Evolutionary conservation across 1,284 basidiomycete species (phyloP), one percentile per base, ranked within the genome.

Genomic region (Porodaedalea pini): DNA sequence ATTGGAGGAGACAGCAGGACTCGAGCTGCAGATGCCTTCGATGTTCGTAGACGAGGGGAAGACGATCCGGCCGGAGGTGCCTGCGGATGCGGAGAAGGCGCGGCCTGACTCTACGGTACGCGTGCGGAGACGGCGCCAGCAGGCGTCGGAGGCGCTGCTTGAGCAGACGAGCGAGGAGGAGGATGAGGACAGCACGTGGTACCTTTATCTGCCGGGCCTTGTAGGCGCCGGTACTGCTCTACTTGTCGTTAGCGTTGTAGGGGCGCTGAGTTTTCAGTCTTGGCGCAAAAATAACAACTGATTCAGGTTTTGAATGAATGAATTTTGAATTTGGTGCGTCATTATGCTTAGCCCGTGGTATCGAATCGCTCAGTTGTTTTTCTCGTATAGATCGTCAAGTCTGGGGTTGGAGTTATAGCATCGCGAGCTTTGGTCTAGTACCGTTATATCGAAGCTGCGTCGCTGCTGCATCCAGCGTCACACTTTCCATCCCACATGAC

Each of bases 191-290:
- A 79, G 75, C 70, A 78, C 85, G 27, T 90, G 88, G 88, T 90
- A 88, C 64, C 65, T 89, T 55, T 87, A 88, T 62, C 72, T 90
- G 40, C 88, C 88, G 2, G 81, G 85, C 21, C 69, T 90, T 60
- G 81, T 90, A 2, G 88, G 88, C 21, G 88, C 88, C 31, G 88
- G 88, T 10, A 89, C 88, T 17, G 88, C 88, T 44, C 66, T 90
- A 60, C 75, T 90, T 41, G 84, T 89, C 13, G 85, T 90, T 13
- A 88, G 88, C 0, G 82, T 90, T 51, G 80, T 87, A 37, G 83
- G 86, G 1, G 85, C 82, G 2, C 69, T 90, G 62, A 86, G 86
- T 59, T 80, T 90, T 64, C 86, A 87, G 32, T 86, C 85, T 69
- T 90, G 88, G 71, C 79, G 87, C 69, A 81, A 85, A 61, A 83